Evolutionary conservation across 768 basidiomycete species (phyloP), one percentile per base, ranked within the genome.

Genomic region (Candolleomyces eurysporus): DNA sequence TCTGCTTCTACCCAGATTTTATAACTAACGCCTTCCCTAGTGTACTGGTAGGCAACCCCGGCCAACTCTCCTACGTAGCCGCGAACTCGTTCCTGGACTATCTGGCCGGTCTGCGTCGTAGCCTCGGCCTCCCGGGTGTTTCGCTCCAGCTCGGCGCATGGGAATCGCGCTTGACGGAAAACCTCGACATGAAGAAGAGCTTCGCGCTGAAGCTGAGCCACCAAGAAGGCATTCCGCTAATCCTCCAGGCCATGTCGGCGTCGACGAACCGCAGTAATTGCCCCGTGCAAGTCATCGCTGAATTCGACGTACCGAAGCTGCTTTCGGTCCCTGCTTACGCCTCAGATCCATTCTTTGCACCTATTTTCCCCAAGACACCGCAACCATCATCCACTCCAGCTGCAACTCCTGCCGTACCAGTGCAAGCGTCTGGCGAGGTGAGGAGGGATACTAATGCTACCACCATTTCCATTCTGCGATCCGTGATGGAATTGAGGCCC

Each of bases 81-180:
- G 72, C 71, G 19, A 73, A 71, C 61, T 63, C 71, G 0, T 73
- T 69, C 65, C 68, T 74, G 60, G 72, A 74, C 58, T 63, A 71
- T 1, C 68, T 74, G 11, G 73, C 73, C 3, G 49, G 67, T 7
- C 64, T 68, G 53, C 71, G 72, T 6, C 72, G 69, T 46, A 65
- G 64, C 54, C 62, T 61, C 2, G 71, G 71, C 8, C 58, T 72
- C 42, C 71, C 72, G 32, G 72, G 67, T 22, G 62, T 68, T 3
- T 72, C 70, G 3, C 60, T 73, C 4, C 71, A 75, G 51, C 64
- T 73, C 5, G 71, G 71, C n/a, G 66, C 73, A 9, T 70, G 68
- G 71, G 72, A 73, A 46, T 74, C 73, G n/a, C 60, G 64, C 36
- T 46, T 67, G 53, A 67, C 64, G 48, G 50, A 61, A 49, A 63